These are phyloP conservation scores for Moesziomyces parantarcticus DNA, from an alignment of 1,284 basidiomycete genomes.

Conservation along the genomic window DNA sequence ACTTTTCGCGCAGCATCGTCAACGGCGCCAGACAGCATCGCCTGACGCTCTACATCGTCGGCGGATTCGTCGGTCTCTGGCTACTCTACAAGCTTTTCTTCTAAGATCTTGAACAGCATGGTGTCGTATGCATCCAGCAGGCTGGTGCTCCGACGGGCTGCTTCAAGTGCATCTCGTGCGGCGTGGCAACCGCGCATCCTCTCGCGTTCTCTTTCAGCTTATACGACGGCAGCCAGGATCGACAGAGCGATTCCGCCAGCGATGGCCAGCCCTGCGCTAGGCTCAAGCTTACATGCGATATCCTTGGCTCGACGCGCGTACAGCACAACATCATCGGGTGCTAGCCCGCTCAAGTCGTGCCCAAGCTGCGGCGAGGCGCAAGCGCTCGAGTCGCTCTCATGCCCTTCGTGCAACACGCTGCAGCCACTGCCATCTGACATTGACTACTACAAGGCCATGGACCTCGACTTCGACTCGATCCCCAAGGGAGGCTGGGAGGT, in stretches of 20 bases:
- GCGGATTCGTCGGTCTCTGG: slow-evolving; percentile 51
- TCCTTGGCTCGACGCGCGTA: neutral
- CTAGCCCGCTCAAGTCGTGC: slow-evolving; percentile 37
- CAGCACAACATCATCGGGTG: slow-evolving; percentile 10
- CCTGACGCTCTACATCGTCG: slow-evolving; percentile 54
- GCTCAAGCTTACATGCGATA: neutral
- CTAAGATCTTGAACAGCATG: neutral
- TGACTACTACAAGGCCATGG: slow-evolving; percentile 59
- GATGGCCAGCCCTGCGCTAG: neutral
- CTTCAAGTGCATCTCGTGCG: neutral
- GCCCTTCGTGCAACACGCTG: slow-evolving; percentile 48
- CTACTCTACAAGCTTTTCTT: slow-evolving; percentile 55
- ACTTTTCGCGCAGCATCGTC: slow-evolving; percentile 42
- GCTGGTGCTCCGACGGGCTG: neutral
- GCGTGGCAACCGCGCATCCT: neutral
- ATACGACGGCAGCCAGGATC: neutral
- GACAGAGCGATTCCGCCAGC: neutral
- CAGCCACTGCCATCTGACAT: slow-evolving; percentile 54
- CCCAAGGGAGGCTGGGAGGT: slow-evolving; percentile 56
- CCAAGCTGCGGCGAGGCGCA: slow-evolving; percentile 37
- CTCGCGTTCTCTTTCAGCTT: neutral
- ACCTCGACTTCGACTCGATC: slow-evolving; percentile 42
- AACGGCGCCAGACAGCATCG: slow-evolving; percentile 52
- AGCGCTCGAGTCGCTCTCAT: slow-evolving; percentile 44
- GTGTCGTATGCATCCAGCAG: neutral